Evolutionary conservation across 192 early-diverging fungal genomes (phyloP), one percentile per base, ranked within the genome.

Genomic region (Backusella morwellensis): DNA sequence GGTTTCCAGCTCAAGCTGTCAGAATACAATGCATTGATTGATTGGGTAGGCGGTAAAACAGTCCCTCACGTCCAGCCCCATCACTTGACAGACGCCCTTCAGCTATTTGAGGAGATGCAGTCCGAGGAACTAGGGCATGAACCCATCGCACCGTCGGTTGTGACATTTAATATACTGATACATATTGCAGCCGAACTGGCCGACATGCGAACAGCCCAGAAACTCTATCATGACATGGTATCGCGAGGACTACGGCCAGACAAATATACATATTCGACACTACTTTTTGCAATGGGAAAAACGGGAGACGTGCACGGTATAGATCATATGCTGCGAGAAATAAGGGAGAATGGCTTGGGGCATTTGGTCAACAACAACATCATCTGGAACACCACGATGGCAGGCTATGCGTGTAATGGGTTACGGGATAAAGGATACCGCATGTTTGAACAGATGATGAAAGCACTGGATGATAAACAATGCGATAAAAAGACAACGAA

Each of bases 151-250:
- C 82, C 82, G 5, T 66, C 68, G 9, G 56, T 80, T 6, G 68
- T 77, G 11, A 83, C 82, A 3, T 79, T 74, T 66, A 83, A 83
- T 47, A 83, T 73, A 9, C 50, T 83, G 5, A 79, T 83, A 40
- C 63, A 78, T 29, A 71, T 79, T 19, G 82, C 82, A 40, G 73
- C 74, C 1, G 52, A 77, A 38, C 12, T 77, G 0, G 52, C 67
- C 6, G 82, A 83, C 59, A 75, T 83, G 8, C 32, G 75, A 1
- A 79, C 82, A 36, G 82, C 82, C 34, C 82, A 83, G 40, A 75
- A 75, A 21, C 68, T 83, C 41, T 83, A 83, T 73, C 72, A 83
- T 50, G 72, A 74, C 15, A 83, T 83, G 82, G 34, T 79, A 34
- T 75, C 82, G 0, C 66, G 69, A 29, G 72, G 42, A 9, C 23